A percentile compares a stretch with the other conserved stretches of the same genome.
phyloP scores from a whole-genome alignment of 2,329 filamentous ascomycete species.

The Trichoderma sp. region DNA sequence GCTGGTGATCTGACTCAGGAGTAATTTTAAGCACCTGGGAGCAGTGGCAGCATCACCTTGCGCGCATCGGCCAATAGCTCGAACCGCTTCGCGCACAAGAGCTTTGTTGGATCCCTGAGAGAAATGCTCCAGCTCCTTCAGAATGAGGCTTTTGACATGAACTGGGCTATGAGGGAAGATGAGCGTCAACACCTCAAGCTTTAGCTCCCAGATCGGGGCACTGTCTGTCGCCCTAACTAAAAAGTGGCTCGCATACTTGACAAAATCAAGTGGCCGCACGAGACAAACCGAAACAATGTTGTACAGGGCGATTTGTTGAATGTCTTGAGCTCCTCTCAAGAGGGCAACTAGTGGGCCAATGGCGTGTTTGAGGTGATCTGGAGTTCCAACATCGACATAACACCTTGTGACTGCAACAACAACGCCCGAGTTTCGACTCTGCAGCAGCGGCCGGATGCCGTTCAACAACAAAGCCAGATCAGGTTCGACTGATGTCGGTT shows the following conservation, averaged over 20 bases:
- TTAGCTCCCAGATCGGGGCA: constrained; percentile 82
- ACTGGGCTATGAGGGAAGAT: constrained; percentile 81
- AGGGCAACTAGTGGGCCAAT: constrained; percentile 86
- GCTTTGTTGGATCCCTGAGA: constrained; percentile 71
- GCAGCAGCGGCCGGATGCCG: constrained; percentile 78
- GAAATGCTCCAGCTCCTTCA: constrained; percentile 94
- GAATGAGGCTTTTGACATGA: constrained; percentile 79
- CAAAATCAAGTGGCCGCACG: constrained; percentile 73
- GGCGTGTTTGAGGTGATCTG: constrained; percentile 71
- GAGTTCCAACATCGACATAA: constrained; percentile 81
- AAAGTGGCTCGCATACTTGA: constrained; percentile 86
- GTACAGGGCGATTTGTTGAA: constrained; percentile 86
- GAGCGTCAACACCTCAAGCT: constrained; percentile 86
- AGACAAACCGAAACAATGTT: constrained; percentile 95
- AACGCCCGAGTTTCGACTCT: constrained; percentile 90
- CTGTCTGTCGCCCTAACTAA: constrained; percentile 79
- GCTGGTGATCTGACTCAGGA: constrained; percentile 85
- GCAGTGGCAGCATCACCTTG: constrained; percentile 73
- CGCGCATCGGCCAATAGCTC: constrained; percentile 91
- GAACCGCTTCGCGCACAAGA: constrained; percentile 83
- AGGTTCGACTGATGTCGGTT: constrained; percentile 64
- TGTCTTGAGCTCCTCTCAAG: constrained; percentile 79
- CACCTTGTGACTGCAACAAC: constrained; percentile 83
- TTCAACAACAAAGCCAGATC: constrained; percentile 82
- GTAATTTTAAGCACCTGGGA: constrained; percentile 75